These are phyloP conservation scores for Metschnikowia peoriensis DNA, from an alignment of 805 yeast species.

Conservation along the genomic window DNA sequence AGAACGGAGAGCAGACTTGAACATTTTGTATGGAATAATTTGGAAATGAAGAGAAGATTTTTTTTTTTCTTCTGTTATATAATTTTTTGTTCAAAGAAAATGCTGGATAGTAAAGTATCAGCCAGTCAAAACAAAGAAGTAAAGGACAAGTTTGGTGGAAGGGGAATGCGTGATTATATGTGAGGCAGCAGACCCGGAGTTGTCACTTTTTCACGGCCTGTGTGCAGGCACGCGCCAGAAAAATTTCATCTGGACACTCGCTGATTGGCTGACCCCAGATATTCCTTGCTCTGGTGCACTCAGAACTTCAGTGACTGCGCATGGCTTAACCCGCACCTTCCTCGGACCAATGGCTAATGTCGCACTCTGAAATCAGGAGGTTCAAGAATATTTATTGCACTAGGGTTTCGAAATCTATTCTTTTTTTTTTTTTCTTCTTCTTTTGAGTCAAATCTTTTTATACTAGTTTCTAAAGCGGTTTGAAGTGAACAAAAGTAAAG, in stretches of 20 bases:
- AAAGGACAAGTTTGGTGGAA: background rate
- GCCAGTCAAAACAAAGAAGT: background rate
- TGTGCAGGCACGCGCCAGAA: conserved; percentile 18
- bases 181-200: conserved; percentile 8
- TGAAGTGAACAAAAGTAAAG: too few relatives aligned
- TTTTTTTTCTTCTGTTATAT: too few relatives aligned
- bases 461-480: too few relatives aligned
- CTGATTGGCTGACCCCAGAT: conserved; percentile 23
- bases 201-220: conserved; percentile 9
- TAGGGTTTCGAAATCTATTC: too few relatives aligned
- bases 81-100: too few relatives aligned
- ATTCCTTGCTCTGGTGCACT: background rate
- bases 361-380: too few relatives aligned
- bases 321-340: background rate
- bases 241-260: conserved; percentile 3
- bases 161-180: conserved; percentile 1
- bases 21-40: conserved; percentile 13
- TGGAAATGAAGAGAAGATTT: too few relatives aligned
- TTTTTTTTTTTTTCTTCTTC: too few relatives aligned
- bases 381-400: too few relatives aligned
- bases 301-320: conserved; percentile 5
- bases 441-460: too few relatives aligned
- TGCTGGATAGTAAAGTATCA: background rate
- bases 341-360: conserved; percentile 6
- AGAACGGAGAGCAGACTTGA: conserved; percentile 17